Conservation (phyloP, 352 stramenopile genomes). For the Phytophthora hibernalis region DNA sequence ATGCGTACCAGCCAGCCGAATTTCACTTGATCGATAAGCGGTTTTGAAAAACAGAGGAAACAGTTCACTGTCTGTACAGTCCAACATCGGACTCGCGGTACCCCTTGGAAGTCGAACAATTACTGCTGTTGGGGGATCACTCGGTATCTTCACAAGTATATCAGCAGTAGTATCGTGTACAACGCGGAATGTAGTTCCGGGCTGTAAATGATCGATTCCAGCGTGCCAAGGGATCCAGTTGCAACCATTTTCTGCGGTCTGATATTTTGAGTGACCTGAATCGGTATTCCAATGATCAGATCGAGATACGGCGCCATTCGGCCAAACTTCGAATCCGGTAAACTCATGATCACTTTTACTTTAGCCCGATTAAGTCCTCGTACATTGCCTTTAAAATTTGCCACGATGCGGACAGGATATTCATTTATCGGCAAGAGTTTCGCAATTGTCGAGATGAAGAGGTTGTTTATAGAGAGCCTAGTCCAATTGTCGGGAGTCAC, state of each 20-base stretch:
- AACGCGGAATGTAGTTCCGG: not conserved
- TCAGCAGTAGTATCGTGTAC: not conserved
- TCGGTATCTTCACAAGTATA: not conserved
- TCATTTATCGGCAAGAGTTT: not conserved
- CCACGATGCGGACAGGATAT: not conserved
- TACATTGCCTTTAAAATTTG: not conserved
- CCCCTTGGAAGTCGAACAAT: not conserved
- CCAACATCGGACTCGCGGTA: not conserved
- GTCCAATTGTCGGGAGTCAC: not conserved
- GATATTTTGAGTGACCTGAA: no score
- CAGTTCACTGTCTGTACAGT: not conserved
- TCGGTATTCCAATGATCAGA: not conserved
- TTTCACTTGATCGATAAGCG: not conserved
- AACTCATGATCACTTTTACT: not conserved
- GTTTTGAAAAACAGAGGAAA: conserved; percentile 8
- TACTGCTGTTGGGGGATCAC: not conserved
- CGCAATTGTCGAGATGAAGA: not conserved
- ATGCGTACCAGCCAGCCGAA: not conserved
- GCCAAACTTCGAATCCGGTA: not conserved
- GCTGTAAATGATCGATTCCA: not conserved
- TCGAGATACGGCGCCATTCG: not conserved
- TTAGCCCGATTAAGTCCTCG: not conserved
- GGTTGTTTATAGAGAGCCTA: not conserved
- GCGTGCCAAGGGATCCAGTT: not conserved
- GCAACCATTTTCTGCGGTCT: not conserved